These are phyloP conservation scores for Amanita rubescens DNA, from an alignment of 768 basidiomycete species.

Conservation along the genomic window DNA sequence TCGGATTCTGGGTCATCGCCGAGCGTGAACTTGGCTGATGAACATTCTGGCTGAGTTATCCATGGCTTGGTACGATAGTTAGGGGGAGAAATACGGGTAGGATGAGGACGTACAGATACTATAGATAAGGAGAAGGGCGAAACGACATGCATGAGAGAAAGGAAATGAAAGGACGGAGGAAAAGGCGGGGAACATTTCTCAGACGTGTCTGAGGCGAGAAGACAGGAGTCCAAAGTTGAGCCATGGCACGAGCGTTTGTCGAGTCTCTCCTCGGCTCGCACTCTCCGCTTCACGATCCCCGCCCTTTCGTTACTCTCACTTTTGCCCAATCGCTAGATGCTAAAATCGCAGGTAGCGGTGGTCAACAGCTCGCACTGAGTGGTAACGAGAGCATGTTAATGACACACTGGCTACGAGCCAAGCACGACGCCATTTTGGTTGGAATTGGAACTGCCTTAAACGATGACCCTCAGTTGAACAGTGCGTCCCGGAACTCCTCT, in stretches of 20 bases:
- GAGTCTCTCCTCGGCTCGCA: background rate
- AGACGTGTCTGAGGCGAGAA: conserved; percentile 5
- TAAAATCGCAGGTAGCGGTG: conserved; percentile 71
- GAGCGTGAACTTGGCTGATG: conserved; percentile 2
- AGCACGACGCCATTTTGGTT: conserved; percentile 90
- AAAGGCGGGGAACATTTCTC: background rate
- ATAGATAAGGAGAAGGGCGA: conserved; percentile 4
- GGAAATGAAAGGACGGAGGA: background rate
- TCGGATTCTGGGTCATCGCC: conserved; percentile 5
- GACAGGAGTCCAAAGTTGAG: background rate
- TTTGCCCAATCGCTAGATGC: conserved; percentile 86
- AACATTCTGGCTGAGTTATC: background rate
- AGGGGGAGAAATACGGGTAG: background rate
- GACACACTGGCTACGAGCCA: conserved; percentile 91
- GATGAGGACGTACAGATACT: background rate
- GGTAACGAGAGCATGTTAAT: conserved; percentile 84
- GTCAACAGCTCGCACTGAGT: conserved; percentile 74
- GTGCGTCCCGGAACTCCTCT: conserved; percentile 40
- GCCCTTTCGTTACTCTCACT: conserved; percentile 70
- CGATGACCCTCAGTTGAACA: conserved; percentile 92
- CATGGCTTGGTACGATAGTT: background rate
- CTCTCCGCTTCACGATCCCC: conserved; percentile 13
- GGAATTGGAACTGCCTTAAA: conserved; percentile 87
- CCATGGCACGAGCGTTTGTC: conserved; percentile 4
- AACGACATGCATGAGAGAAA: background rate